Evolutionary conservation across 164 flowering plant genomes (phyloP).

Genomic region (Magnolia sinica): DNA sequence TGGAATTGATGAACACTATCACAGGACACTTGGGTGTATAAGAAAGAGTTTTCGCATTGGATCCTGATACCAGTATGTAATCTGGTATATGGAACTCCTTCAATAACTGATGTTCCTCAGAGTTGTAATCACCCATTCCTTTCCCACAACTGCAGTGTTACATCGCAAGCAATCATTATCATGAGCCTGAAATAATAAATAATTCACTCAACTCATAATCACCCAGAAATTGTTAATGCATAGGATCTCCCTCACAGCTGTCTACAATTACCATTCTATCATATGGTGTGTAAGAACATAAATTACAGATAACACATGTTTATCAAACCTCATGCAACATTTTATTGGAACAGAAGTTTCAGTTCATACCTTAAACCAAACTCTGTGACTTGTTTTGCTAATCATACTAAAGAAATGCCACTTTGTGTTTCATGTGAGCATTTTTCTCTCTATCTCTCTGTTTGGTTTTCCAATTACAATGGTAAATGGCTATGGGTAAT

Average conservation of each 20-base stretch:
- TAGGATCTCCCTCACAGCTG: neutral
- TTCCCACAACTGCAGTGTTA: constrained; percentile 26
- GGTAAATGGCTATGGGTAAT: too few species aligned
- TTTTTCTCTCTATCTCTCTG: too few species aligned
- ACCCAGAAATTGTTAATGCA: too few species aligned
- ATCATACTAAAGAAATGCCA: too few species aligned
- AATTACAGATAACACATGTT: too few species aligned
- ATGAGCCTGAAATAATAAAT: neutral
- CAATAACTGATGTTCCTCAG: constrained; percentile 18
- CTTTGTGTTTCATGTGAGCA: too few species aligned
- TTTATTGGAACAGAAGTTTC: neutral
- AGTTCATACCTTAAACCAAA: neutral
- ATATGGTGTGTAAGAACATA: neutral
- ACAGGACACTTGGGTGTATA: constrained; percentile 59
- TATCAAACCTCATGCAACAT: neutral
- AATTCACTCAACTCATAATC: neutral
- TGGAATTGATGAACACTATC: constrained; percentile 72
- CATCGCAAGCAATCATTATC: constrained; percentile 8
- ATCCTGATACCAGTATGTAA: constrained; percentile 48
- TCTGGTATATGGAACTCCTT: constrained; percentile 60
- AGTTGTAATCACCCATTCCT: constrained; percentile 28
- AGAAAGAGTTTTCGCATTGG: constrained; percentile 12
- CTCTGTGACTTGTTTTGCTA: too few species aligned
- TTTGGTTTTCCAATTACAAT: too few species aligned
- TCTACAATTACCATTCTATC: neutral